Evolutionary conservation across 2,329 filamentous ascomycete genomes (phyloP).

Genomic region (Fusarium pseudoanthophilum): DNA sequence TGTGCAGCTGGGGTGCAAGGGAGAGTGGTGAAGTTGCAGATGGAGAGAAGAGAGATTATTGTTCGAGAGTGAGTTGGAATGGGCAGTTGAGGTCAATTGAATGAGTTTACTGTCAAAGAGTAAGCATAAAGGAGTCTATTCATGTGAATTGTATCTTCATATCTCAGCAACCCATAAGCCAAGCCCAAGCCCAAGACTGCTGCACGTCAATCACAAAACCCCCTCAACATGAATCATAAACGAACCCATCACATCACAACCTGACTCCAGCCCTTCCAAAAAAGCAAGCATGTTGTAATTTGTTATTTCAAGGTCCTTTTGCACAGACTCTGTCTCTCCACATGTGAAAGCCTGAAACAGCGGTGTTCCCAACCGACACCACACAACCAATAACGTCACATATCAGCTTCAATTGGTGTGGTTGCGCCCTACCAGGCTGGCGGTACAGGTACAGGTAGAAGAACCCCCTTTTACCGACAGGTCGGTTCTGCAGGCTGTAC

Average conservation of each 20-base stretch:
- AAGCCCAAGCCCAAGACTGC: not conserved
- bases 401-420: not conserved
- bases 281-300: not conserved
- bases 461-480: conserved; percentile 28
- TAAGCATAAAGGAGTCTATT: not conserved
- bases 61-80: too few species aligned
- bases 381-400: conserved; percentile 1
- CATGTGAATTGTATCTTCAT: not conserved
- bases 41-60: not conserved
- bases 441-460: not conserved
- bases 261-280: not conserved
- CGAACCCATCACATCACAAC: not conserved
- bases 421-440: conserved; percentile 25
- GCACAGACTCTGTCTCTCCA: not conserved
- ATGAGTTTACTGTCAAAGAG: not conserved
- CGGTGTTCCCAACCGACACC: conserved; percentile 4
- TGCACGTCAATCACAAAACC: not conserved
- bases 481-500: conserved; percentile 4
- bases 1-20: not conserved
- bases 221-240: not conserved
- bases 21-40: not conserved
- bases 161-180: not conserved
- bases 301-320: conserved; percentile 30
- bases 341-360: conserved; percentile 9
- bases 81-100: not conserved